Conservation (phyloP, 345 rosid genomes). For the Murraya paniculata region DNA sequence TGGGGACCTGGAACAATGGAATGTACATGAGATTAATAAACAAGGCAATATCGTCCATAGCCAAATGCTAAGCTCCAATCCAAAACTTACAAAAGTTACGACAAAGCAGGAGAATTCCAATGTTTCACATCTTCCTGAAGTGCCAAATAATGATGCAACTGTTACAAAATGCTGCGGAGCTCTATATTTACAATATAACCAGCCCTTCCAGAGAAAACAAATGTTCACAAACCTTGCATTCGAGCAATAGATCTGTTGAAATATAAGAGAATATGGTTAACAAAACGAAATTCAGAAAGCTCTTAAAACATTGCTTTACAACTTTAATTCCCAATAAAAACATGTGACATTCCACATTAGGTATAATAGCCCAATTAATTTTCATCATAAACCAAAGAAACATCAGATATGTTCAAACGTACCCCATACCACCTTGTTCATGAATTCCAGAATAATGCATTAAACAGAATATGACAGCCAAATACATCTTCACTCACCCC, state of each 20-base stretch:
- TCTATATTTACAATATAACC: conserved; percentile 3
- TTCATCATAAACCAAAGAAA: too few relatives aligned
- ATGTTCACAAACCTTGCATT: not conserved
- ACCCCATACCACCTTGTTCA: not conserved
- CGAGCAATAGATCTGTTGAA: not conserved
- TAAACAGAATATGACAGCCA: not conserved
- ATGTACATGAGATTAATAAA: not conserved
- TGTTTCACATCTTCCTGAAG: not conserved
- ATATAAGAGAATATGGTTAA: not conserved
- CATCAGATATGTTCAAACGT: not conserved
- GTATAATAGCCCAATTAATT: not conserved
- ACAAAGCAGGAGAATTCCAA: not conserved
- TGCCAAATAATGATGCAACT: not conserved
- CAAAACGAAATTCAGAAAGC: not conserved
- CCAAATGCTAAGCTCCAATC: not conserved
- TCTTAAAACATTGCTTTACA: not conserved
- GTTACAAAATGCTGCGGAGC: not conserved
- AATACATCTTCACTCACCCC: not conserved
- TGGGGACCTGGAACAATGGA: not conserved
- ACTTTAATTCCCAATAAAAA: not conserved
- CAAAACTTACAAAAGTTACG: not conserved
- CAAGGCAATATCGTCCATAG: not conserved
- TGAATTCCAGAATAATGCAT: not conserved
- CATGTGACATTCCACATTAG: not conserved
- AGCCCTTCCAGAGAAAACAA: not conserved